These are phyloP conservation scores for Acanthamoeba triangularis DNA, from an alignment of 208 protist genomes.

Conservation along the genomic window DNA sequence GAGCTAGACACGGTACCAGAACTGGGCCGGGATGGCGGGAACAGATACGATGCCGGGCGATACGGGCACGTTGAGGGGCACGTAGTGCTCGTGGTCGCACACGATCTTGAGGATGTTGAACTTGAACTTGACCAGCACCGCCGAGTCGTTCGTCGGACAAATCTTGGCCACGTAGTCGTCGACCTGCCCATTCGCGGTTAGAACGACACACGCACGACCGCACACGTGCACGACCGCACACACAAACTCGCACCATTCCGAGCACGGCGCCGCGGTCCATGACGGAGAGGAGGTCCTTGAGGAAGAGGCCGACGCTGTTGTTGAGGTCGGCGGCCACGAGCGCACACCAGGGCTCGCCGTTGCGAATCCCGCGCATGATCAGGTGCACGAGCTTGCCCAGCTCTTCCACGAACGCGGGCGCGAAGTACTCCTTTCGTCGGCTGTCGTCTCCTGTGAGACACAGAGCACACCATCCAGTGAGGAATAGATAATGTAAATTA, in stretches of 20 bases:
- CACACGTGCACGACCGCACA: background rate
- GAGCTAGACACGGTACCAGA: background rate
- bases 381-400: background rate
- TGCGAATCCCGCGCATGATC: constrained; percentile 31
- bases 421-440: constrained; percentile 56
- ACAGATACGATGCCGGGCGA: constrained; percentile 73
- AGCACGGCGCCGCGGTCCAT: constrained; percentile 85
- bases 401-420: background rate
- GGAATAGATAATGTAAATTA: no score
- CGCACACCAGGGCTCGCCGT: constrained; percentile 8
- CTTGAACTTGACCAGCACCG: constrained; percentile 76
- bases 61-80: constrained; percentile 84
- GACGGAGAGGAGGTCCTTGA: constrained; percentile 85
- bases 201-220: background rate
- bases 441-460: constrained; percentile 5
- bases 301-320: constrained; percentile 83
- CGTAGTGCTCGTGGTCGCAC: constrained; percentile 87
- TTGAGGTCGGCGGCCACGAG: constrained; percentile 79
- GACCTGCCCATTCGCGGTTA: background rate
- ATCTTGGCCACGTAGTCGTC: constrained; percentile 61
- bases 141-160: constrained; percentile 24
- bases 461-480: background rate
- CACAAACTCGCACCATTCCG: constrained; percentile 56
- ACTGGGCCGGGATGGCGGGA: constrained; percentile 28
- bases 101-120: constrained; percentile 85